phyloP scores from a whole-genome alignment of 768 basidiomycete genomes.

The Tricholoma sp. region DNA sequence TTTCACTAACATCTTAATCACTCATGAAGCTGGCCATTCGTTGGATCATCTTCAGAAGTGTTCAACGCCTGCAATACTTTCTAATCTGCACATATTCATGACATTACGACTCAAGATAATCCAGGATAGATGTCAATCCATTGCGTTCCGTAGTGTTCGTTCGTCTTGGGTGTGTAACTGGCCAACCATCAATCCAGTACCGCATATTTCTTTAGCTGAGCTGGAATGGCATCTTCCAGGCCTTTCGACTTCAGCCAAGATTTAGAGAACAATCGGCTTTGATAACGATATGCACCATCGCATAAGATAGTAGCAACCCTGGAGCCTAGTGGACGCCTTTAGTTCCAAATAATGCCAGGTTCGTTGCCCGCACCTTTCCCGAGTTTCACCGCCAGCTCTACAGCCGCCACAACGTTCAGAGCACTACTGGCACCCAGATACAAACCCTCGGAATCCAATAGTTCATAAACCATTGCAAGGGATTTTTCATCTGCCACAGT shows the following conservation, averaged over 20 bases:
- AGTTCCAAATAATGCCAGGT: neutral
- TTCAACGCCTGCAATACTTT: neutral
- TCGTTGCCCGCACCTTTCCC: conserved; percentile 58
- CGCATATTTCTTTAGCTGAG: conserved; percentile 81
- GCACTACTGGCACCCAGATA: conserved; percentile 95
- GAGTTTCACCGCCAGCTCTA: conserved; percentile 78
- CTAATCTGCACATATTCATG: neutral
- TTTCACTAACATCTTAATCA: conserved; percentile 8
- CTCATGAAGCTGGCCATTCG: neutral
- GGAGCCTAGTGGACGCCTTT: conserved; percentile 47
- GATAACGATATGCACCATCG: conserved; percentile 97
- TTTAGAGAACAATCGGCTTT: conserved; percentile 92
- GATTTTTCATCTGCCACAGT: conserved; percentile 85
- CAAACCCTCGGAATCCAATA: conserved; percentile 88
- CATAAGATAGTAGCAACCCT: conserved; percentile 86
- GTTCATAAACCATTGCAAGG: conserved; percentile 89
- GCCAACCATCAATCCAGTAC: conserved; percentile 62
- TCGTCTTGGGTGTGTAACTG: neutral
- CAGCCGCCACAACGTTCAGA: conserved; percentile 91
- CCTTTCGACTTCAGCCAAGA: conserved; percentile 85
- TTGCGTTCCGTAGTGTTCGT: neutral
- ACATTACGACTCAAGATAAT: neutral
- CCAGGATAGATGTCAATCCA: neutral
- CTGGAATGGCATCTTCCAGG: conserved; percentile 73
- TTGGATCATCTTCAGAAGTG: neutral